Percentiles rank a stretch among this genome's conserved stretches.
Evolutionary conservation across 1,284 basidiomycete species (phyloP).

Genomic region (Golubevia pallescens): DNA sequence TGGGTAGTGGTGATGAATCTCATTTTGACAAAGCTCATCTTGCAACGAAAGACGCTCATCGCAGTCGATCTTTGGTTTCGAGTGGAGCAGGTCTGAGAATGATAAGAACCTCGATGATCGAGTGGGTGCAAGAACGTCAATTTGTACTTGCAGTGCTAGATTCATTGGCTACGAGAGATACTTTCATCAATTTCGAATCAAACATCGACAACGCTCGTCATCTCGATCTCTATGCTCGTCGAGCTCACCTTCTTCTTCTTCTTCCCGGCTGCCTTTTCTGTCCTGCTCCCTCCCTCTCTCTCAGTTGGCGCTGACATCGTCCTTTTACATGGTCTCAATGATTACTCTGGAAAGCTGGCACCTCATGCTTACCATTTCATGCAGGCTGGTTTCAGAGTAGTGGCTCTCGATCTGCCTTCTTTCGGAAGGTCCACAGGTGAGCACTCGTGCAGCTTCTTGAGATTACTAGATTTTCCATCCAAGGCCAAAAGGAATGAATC

Average conservation of each 20-base stretch:
- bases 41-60: neutral
- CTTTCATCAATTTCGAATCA: neutral
- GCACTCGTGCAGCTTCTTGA: no score
- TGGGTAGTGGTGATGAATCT: neutral
- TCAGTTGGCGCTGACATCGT: neutral
- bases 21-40: neutral
- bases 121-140: no score
- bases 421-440: no score
- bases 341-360: slow-evolving; percentile 65
- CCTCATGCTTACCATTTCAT: slow-evolving; percentile 66
- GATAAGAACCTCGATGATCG: no score
- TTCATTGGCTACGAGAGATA: no score
- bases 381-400: slow-evolving; percentile 67
- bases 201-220: neutral
- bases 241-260: neutral
- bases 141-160: no score
- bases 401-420: slow-evolving; percentile 68
- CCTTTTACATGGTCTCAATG: slow-evolving; percentile 58
- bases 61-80: neutral
- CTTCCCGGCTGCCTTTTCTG: neutral
- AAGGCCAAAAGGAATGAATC: no score
- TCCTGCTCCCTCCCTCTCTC: no score
- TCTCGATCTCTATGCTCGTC: no score
- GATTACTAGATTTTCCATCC: no score
- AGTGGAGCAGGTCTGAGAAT: no score